phyloP scores from a whole-genome alignment of 1,284 basidiomycete species.

The Cystobasidium slooffiae region DNA sequence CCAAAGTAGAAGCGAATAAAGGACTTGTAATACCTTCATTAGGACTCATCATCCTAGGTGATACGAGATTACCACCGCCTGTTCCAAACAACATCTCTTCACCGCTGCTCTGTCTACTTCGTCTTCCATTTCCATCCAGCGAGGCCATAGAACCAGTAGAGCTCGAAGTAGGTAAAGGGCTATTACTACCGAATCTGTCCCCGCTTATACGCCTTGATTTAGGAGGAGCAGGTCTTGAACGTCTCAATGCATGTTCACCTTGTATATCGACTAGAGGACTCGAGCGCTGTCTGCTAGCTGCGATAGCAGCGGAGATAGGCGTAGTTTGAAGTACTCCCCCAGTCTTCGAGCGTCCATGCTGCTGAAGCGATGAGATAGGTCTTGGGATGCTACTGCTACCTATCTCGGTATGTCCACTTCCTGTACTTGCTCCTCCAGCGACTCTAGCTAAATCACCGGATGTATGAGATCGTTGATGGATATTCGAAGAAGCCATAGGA shows the following conservation, averaged over 20 bases:
- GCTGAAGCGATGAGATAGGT: background rate
- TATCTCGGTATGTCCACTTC: too few species aligned
- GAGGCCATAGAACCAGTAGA: conserved; percentile 20
- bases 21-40: conserved; percentile 24
- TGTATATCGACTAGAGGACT: conserved; percentile 14
- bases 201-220: conserved; percentile 30
- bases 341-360: background rate
- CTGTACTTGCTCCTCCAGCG: background rate
- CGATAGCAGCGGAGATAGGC: conserved; percentile 25
- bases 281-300: conserved; percentile 25
- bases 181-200: conserved; percentile 2
- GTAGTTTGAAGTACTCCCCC: conserved; percentile 6
- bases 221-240: conserved; percentile 40
- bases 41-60: conserved; percentile 28
- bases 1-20: conserved; percentile 18
- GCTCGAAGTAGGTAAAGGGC: background rate
- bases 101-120: conserved; percentile 35
- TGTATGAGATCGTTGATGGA: conserved; percentile 22
- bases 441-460: conserved; percentile 17
- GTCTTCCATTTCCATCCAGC: conserved; percentile 13
- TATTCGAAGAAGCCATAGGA: conserved; percentile 12
- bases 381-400: conserved; percentile 11
- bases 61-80: background rate
- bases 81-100: background rate
- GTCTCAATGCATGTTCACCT: conserved; percentile 11